A percentile compares a stretch with the other conserved stretches of the same genome.
Conservation (phyloP, 2,329 filamentous ascomycete genomes). For the Hymenoscyphus infarciens region DNA sequence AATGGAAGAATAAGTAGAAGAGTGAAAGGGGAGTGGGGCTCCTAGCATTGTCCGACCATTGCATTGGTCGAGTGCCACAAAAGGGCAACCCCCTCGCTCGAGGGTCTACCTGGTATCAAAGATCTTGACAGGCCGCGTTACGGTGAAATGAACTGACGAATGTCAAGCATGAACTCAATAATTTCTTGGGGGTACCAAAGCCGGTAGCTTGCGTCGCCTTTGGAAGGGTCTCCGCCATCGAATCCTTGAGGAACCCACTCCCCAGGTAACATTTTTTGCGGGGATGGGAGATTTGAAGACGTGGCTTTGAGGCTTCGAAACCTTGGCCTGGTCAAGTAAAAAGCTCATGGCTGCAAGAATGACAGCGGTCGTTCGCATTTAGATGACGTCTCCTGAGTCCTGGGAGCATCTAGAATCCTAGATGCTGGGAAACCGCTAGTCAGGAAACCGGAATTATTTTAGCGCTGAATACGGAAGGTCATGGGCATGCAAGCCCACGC, state of each 20-base stretch:
- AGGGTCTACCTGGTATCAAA: constrained; percentile 1
- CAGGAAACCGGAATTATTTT: neutral
- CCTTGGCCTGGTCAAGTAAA: neutral
- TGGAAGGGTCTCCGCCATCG: neutral
- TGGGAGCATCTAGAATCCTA: neutral
- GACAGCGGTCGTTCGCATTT: neutral
- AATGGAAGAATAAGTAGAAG: neutral
- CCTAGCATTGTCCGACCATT: neutral
- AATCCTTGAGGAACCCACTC: neutral
- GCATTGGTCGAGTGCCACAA: neutral
- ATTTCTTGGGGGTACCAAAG: neutral
- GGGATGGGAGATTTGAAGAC: neutral
- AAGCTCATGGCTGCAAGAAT: neutral
- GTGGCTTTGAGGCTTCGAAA: no score
- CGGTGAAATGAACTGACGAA: neutral
- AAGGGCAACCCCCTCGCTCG: no score
- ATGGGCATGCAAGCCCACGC: neutral
- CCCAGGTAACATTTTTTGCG: neutral
- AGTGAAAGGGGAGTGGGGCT: neutral
- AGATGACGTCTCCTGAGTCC: neutral
- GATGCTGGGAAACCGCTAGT: neutral
- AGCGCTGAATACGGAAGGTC: neutral
- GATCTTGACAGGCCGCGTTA: neutral
- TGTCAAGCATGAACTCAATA: neutral
- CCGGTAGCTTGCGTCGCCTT: neutral